Evolutionary conservation across 495 filamentous ascomycete species (phyloP).

Genomic region (Penicillium cataractarum): DNA sequence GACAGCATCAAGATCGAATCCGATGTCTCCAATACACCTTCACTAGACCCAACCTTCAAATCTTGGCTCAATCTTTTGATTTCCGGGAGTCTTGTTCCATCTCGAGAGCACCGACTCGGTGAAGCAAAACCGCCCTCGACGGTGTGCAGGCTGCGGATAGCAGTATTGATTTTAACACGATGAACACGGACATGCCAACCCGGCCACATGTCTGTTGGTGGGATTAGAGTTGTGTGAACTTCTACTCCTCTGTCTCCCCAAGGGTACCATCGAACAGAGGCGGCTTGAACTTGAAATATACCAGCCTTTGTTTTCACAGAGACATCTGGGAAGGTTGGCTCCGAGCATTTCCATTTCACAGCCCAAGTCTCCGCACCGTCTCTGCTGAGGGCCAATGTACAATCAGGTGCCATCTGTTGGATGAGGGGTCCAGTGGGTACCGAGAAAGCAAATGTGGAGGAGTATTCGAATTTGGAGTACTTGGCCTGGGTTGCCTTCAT

Average conservation of each 20-base stretch:
- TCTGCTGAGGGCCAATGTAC: slow-evolving; percentile 15
- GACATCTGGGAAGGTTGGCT: slow-evolving; percentile 3
- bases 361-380: slow-evolving; percentile 23
- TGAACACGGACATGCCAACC: slow-evolving; percentile 23
- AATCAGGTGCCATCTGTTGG: slow-evolving; percentile 20
- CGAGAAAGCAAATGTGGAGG: slow-evolving; percentile 63
- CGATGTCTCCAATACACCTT: slow-evolving; percentile 1
- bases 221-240: slow-evolving; percentile 19
- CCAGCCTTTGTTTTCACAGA: background rate
- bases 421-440: slow-evolving; percentile 18
- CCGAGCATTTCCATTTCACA: slow-evolving; percentile 18
- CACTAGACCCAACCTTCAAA: background rate
- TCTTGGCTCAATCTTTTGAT: background rate
- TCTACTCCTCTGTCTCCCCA: slow-evolving; percentile 16
- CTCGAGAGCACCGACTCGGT: slow-evolving; percentile 5
- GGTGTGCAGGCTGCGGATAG: slow-evolving; percentile 13
- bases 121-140: slow-evolving; percentile 25
- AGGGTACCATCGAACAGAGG: slow-evolving; percentile 15
- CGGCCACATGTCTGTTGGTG: slow-evolving; percentile 19
- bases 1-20: slow-evolving; percentile 13
- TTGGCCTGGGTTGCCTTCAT: slow-evolving; percentile 76
- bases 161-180: slow-evolving; percentile 11
- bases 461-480: slow-evolving; percentile 74
- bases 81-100: slow-evolving; percentile 5
- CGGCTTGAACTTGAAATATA: background rate